A percentile compares a stretch with the other conserved stretches of the same genome.
Evolutionary conservation across 1,139 yeast genomes (phyloP).

Genomic region (Casaregolazyma suthepensis): DNA sequence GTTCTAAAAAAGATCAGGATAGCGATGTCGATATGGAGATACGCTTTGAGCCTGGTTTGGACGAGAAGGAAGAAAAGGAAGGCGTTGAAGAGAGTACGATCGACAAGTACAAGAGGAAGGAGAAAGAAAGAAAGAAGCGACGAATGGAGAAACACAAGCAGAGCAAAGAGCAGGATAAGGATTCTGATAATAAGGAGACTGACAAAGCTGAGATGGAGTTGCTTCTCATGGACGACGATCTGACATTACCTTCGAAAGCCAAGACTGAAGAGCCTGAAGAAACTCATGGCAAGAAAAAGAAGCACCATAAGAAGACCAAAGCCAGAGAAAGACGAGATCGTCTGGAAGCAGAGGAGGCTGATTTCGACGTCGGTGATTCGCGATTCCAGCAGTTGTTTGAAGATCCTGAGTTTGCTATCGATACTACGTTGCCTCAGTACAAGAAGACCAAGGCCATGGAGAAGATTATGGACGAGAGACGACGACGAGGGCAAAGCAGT

Average conservation of each 20-base stretch:
- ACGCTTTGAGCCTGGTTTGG: slow-evolving; percentile 86
- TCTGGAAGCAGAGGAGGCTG: slow-evolving; percentile 40
- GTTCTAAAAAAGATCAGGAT: slow-evolving; percentile 29
- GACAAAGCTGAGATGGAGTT: slow-evolving; percentile 68
- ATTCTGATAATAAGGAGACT: slow-evolving; percentile 33
- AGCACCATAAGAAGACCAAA: slow-evolving; percentile 53
- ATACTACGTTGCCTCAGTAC: slow-evolving; percentile 78
- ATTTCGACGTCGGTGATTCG: slow-evolving; percentile 72
- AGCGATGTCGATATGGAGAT: slow-evolving; percentile 83
- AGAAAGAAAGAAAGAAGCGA: slow-evolving; percentile 82
- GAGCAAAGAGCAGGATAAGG: slow-evolving; percentile 42
- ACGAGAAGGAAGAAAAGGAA: slow-evolving; percentile 37
- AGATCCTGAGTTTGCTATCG: slow-evolving; percentile 81
- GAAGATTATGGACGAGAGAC: slow-evolving; percentile 67
- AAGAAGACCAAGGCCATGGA: slow-evolving; percentile 86
- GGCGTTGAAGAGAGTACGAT: slow-evolving; percentile 68
- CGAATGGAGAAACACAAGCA: slow-evolving; percentile 71
- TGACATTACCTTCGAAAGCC: slow-evolving; percentile 6
- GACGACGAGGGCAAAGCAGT: slow-evolving; percentile 40
- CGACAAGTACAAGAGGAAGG: slow-evolving; percentile 78
- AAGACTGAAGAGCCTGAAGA: slow-evolving; percentile 1
- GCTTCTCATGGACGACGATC: slow-evolving; percentile 61
- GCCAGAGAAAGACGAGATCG: slow-evolving; percentile 64
- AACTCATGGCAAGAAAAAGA: slow-evolving; percentile 40
- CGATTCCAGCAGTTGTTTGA: slow-evolving; percentile 87